Conservation (phyloP, 2,329 filamentous ascomycete genomes). For the Fusarium tanahbumbuense region DNA sequence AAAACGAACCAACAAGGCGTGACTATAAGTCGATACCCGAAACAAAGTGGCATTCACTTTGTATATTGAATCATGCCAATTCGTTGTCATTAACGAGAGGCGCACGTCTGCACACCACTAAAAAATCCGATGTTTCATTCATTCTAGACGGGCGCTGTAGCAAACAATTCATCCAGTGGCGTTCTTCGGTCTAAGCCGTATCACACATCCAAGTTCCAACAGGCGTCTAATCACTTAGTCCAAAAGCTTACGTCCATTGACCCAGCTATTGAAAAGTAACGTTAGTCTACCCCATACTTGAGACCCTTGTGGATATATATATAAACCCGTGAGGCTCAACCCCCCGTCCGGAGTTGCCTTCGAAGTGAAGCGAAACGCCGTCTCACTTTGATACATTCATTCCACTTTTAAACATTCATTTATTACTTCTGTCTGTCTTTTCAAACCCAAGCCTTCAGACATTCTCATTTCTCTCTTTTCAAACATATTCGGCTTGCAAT, state of each 20-base stretch:
- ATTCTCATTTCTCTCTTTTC: not conserved
- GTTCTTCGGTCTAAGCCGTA: constrained; percentile 19
- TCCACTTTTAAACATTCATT: not conserved
- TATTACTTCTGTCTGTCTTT: not conserved
- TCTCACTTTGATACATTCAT: constrained; percentile 28
- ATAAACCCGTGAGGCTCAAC: constrained; percentile 19
- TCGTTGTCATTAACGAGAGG: not conserved
- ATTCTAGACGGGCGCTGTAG: not conserved
- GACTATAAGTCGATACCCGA: constrained; percentile 3
- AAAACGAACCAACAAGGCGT: not conserved
- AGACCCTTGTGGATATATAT: constrained; percentile 17
- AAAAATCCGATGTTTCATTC: not conserved
- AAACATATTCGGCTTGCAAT: not conserved
- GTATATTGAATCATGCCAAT: constrained; percentile 3
- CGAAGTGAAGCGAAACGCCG: constrained; percentile 10
- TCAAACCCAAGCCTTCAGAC: not conserved
- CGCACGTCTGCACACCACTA: not conserved
- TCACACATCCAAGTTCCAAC: constrained; percentile 14
- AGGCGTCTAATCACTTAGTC: constrained; percentile 1
- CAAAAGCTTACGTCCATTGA: constrained; percentile 30
- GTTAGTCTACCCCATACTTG: not conserved
- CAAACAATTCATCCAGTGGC: constrained; percentile 5
- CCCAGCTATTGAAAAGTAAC: not conserved
- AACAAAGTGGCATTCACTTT: not conserved
- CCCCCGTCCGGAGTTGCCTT: not conserved